Conservation (phyloP, 2,329 filamentous ascomycete genomes). For the Aspergillus ustus region DNA sequence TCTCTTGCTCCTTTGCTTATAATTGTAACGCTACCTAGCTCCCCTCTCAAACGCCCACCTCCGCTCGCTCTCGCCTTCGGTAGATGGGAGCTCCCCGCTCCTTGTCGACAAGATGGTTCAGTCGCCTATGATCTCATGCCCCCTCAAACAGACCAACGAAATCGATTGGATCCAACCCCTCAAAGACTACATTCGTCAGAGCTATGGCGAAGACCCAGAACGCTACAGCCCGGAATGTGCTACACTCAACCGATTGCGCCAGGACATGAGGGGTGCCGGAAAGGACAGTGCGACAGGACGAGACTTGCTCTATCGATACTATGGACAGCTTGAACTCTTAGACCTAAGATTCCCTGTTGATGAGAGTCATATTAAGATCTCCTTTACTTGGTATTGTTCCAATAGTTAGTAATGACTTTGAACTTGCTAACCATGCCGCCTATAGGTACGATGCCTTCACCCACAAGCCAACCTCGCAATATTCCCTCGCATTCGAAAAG, state of each 20-base stretch:
- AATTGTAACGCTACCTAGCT: not conserved
- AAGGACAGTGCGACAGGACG: conserved; percentile 94
- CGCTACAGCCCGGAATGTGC: conserved; percentile 94
- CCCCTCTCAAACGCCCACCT: conserved; percentile 1
- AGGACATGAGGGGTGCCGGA: conserved; percentile 97
- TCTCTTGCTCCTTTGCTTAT: not conserved
- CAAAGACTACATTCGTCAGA: conserved; percentile 90
- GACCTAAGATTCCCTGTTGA: conserved; percentile 96
- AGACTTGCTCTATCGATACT: conserved; percentile 95
- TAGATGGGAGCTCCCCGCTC: conserved; percentile 44
- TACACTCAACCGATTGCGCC: conserved; percentile 89
- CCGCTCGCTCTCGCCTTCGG: conserved; percentile 13
- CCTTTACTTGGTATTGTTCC: conserved; percentile 82
- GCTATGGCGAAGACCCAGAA: conserved; percentile 95
- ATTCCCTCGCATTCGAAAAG: conserved; percentile 96
- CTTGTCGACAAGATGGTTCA: conserved; percentile 67
- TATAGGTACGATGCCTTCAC: conserved; percentile 98
- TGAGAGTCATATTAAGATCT: conserved; percentile 98
- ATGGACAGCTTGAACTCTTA: conserved; percentile 92
- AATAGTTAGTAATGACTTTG: conserved; percentile 19
- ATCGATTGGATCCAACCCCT: conserved; percentile 96
- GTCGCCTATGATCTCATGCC: conserved; percentile 93
- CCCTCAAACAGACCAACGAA: conserved; percentile 92
- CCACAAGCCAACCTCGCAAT: conserved; percentile 94
- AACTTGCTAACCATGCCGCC: conserved; percentile 10